Percentiles rank a stretch among this genome's conserved stretches.
Evolutionary conservation across 2,329 filamentous ascomycete genomes (phyloP).

Genomic region (Fusarium compactum): DNA sequence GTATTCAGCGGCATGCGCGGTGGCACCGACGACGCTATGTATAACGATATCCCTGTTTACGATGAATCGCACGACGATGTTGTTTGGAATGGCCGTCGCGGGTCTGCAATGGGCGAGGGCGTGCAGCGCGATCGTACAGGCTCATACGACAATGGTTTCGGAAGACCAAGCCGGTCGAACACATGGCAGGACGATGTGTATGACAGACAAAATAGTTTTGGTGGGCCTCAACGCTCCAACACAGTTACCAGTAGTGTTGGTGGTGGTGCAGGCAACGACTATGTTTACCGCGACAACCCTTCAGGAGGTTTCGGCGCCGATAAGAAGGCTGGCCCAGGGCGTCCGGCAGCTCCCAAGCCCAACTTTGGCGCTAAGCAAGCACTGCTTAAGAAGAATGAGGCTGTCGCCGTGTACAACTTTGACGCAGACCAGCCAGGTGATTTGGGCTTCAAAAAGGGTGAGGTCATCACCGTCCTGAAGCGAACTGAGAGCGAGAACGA

Average conservation of each 20-base stretch:
- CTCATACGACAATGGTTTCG: constrained; percentile 62
- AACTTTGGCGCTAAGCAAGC: constrained; percentile 74
- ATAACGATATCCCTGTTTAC: constrained; percentile 94
- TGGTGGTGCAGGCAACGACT: constrained; percentile 59
- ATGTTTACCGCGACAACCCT: constrained; percentile 65
- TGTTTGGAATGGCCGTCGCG: constrained; percentile 82
- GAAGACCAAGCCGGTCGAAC: constrained; percentile 69
- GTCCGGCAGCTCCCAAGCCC: constrained; percentile 91
- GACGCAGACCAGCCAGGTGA: constrained; percentile 94
- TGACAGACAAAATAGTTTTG: constrained; percentile 65
- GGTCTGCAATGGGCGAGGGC: constrained; percentile 78
- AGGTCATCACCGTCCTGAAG: constrained; percentile 94
- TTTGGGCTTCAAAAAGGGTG: constrained; percentile 95
- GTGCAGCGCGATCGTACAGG: constrained; percentile 52
- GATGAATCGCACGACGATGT: constrained; percentile 85
- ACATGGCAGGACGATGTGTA: constrained; percentile 85
- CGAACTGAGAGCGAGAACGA: constrained; percentile 93
- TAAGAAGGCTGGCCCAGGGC: constrained; percentile 71
- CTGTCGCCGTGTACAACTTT: constrained; percentile 91
- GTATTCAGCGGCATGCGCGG: constrained; percentile 78
- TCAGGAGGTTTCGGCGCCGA: constrained; percentile 45
- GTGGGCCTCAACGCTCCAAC: constrained; percentile 61
- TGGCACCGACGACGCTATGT: constrained; percentile 74
- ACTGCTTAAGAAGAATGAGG: constrained; percentile 78
- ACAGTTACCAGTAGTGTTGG: constrained; percentile 58